Conservation (phyloP, 2,329 filamentous ascomycete species). For the Geosmithia morbida region DNA sequence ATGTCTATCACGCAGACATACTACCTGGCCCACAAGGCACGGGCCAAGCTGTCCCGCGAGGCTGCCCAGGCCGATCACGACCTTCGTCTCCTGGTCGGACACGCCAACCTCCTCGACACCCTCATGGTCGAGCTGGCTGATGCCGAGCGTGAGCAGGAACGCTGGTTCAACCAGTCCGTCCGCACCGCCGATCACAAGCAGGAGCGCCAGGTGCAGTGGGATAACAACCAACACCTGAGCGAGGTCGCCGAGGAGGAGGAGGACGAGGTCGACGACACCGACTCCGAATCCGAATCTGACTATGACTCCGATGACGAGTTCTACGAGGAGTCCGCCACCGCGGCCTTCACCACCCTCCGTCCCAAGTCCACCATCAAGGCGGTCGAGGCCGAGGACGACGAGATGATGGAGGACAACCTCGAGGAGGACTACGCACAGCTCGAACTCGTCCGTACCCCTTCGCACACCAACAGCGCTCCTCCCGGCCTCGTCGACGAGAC, state of each 20-base stretch:
- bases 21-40: slow-evolving; percentile 92
- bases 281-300: slow-evolving; percentile 32
- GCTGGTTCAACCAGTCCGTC: slow-evolving; percentile 95
- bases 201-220: slow-evolving; percentile 75
- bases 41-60: slow-evolving; percentile 88
- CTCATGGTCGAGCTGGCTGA: slow-evolving; percentile 87
- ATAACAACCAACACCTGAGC: slow-evolving; percentile 52
- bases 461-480: slow-evolving; percentile 50
- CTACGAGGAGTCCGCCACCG: slow-evolving; percentile 38
- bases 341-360: slow-evolving; percentile 27
- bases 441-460: slow-evolving; percentile 53
- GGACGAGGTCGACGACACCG: slow-evolving; percentile 31
- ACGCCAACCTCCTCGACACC: slow-evolving; percentile 94
- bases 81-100: slow-evolving; percentile 86
- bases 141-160: slow-evolving; percentile 89
- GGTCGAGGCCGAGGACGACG: slow-evolving; percentile 22
- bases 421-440: slow-evolving; percentile 53
- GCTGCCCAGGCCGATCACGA: slow-evolving; percentile 86
- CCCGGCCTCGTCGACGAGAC: slow-evolving; percentile 56
- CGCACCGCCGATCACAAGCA: slow-evolving; percentile 51
- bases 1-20: slow-evolving; percentile 99
- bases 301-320: slow-evolving; percentile 34
- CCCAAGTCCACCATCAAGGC: slow-evolving; percentile 8
- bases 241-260: slow-evolving; percentile 35
- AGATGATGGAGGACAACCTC: slow-evolving; percentile 36